These are phyloP conservation scores for Geranium incanum DNA, from an alignment of 441 rosid species.

Conservation along the genomic window DNA sequence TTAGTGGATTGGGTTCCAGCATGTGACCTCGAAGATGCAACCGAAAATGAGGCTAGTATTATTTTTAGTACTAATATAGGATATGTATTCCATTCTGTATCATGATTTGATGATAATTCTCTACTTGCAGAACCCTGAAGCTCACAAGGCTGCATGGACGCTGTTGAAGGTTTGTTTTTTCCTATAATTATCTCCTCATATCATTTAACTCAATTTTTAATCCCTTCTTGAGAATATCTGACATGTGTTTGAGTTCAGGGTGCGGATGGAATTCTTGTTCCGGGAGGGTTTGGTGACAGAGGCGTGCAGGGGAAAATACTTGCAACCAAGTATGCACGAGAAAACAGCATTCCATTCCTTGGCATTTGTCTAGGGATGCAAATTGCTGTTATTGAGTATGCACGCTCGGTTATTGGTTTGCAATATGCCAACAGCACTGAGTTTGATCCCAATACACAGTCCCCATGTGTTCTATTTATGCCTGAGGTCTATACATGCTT, in stretches of 20 bases:
- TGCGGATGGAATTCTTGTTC: constrained; percentile 88
- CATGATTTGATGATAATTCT: constrained; percentile 21
- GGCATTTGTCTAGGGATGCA: constrained; percentile 99
- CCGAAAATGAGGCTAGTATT: constrained; percentile 19
- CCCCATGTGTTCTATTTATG: constrained; percentile 87
- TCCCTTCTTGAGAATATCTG: not conserved
- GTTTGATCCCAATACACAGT: constrained; percentile 57
- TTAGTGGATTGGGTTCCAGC: constrained; percentile 29
- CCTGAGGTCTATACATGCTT: constrained; percentile 55
- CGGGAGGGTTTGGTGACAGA: constrained; percentile 95
- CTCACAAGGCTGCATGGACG: constrained; percentile 55
- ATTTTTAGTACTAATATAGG: constrained; percentile 12
- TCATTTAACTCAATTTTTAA: not conserved
- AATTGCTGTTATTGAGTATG: constrained; percentile 80
- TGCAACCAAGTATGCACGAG: constrained; percentile 82
- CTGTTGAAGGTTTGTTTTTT: constrained; percentile 44
- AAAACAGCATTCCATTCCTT: constrained; percentile 73
- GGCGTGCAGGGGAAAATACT: constrained; percentile 91
- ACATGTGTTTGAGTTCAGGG: constrained; percentile 40
- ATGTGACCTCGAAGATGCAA: constrained; percentile 21
- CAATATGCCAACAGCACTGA: constrained; percentile 89
- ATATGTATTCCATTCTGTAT: constrained; percentile 6
- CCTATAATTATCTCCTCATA: not conserved
- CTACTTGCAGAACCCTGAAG: constrained; percentile 43
- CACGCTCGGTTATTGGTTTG: constrained; percentile 59